These are phyloP conservation scores for Claviceps quebecensis DNA, from an alignment of 2,329 filamentous ascomycete species.

Conservation along the genomic window DNA sequence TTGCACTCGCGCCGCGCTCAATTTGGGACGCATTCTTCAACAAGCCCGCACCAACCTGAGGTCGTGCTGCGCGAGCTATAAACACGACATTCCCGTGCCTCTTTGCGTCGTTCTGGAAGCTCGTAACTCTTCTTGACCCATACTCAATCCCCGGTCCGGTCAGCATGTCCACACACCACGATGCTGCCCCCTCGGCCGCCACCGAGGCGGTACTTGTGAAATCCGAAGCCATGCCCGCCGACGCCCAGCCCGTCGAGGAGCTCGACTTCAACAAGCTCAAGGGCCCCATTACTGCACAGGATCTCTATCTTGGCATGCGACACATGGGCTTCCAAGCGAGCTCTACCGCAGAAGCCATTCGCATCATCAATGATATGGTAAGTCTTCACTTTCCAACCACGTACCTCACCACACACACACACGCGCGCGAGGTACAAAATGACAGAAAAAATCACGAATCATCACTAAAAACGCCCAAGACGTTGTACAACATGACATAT, in stretches of 20 bases:
- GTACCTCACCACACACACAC: neutral
- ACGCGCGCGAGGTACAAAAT: no score
- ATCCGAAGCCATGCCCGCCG: constrained; percentile 68
- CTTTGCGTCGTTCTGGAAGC: neutral
- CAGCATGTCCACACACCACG: constrained; percentile 11
- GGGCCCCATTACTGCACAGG: constrained; percentile 67
- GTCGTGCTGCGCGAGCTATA: neutral
- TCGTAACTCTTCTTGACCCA: no score
- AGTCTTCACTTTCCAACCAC: constrained; percentile 9
- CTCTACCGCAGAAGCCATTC: constrained; percentile 71
- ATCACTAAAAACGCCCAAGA: neutral
- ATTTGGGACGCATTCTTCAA: neutral
- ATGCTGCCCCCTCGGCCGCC: constrained; percentile 42
- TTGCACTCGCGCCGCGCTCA: neutral
- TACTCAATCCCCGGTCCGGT: neutral
- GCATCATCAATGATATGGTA: constrained; percentile 95
- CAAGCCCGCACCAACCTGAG: neutral
- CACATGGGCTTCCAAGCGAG: constrained; percentile 65
- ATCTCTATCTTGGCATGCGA: constrained; percentile 68
- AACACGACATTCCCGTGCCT: neutral
- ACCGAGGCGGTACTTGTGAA: constrained; percentile 74
- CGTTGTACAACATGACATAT: neutral
- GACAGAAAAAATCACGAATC: neutral
- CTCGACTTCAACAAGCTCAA: constrained; percentile 82
- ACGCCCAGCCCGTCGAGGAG: constrained; percentile 70